A percentile compares a stretch with the other conserved stretches of the same genome.
phyloP scores from a whole-genome alignment of 2,329 filamentous ascomycete species.

The Metarhizium sp. region DNA sequence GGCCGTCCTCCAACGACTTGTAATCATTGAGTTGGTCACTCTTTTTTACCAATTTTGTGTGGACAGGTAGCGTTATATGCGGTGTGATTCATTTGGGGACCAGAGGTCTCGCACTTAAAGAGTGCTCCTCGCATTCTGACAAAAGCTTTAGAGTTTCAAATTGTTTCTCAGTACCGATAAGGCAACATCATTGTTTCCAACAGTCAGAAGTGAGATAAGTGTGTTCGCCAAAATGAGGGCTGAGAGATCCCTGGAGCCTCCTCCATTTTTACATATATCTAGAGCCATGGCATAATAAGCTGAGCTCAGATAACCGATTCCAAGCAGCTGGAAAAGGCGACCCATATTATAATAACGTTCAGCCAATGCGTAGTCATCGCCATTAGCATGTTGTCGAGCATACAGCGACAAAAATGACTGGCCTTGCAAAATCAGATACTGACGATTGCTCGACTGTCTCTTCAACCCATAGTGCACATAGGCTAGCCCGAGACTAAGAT shows the following conservation, averaged over 20 bases:
- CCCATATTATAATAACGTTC: slow-evolving; percentile 30
- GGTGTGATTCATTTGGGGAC: background rate
- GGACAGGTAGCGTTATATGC: no score
- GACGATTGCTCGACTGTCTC: slow-evolving; percentile 79
- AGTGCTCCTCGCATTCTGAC: background rate
- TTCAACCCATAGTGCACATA: slow-evolving; percentile 89
- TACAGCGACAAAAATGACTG: slow-evolving; percentile 61
- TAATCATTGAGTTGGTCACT: no score
- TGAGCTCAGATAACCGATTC: slow-evolving; percentile 47
- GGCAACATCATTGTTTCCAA: slow-evolving; percentile 19
- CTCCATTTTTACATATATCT: slow-evolving; percentile 4
- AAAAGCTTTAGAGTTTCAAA: slow-evolving; percentile 12
- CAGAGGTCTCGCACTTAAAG: background rate
- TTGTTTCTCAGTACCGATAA: slow-evolving; percentile 18
- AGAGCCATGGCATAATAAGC: slow-evolving; percentile 52
- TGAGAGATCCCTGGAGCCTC: slow-evolving; percentile 14
- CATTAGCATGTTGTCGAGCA: slow-evolving; percentile 10
- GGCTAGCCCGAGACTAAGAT: slow-evolving; percentile 70
- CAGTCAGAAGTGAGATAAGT: slow-evolving; percentile 20
- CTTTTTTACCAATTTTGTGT: no score
- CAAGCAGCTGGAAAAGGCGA: slow-evolving; percentile 27
- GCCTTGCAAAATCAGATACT: slow-evolving; percentile 79
- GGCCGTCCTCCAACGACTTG: no score
- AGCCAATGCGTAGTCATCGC: slow-evolving; percentile 10
- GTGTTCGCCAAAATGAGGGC: slow-evolving; percentile 23